Evolutionary conservation across 257 asterid species (phyloP).

Genomic region (Plectranthus barbatus): DNA sequence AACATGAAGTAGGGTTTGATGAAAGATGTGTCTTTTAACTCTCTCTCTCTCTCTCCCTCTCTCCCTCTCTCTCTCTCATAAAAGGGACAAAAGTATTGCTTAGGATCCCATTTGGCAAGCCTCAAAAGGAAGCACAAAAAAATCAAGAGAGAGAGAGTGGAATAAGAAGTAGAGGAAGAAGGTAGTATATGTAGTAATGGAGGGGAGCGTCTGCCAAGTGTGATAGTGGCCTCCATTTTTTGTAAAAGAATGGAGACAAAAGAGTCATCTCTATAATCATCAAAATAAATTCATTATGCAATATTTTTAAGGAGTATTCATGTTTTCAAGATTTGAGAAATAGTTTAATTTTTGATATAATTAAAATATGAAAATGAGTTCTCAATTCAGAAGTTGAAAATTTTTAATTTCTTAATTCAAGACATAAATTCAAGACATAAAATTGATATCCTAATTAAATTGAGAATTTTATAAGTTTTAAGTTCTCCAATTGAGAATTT

Average conservation of each 20-base stretch:
- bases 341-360: no score
- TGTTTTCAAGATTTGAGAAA: no score
- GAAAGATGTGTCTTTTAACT: slow-evolving; percentile 22
- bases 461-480: no score
- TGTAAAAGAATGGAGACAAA: slow-evolving; percentile 69
- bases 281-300: slow-evolving; percentile 3
- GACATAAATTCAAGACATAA: no score
- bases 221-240: slow-evolving; percentile 48
- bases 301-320: no score
- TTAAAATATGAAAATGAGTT: no score
- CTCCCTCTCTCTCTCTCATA: slow-evolving; percentile 1
- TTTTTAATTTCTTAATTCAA: no score
- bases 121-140: slow-evolving; percentile 31
- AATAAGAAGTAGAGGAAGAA: no score
- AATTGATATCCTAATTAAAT: no score
- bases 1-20: slow-evolving; percentile 4
- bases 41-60: no score
- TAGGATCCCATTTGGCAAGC: slow-evolving; percentile 40
- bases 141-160: not conserved
- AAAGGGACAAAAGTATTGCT: slow-evolving; percentile 16
- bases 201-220: slow-evolving; percentile 61
- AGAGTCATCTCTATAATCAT: slow-evolving; percentile 50
- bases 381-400: no score
- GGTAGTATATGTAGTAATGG: slow-evolving; percentile 18
- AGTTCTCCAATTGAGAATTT: no score